Evolutionary conservation across 805 yeast genomes (phyloP).

Genomic region (Candida anglica): DNA sequence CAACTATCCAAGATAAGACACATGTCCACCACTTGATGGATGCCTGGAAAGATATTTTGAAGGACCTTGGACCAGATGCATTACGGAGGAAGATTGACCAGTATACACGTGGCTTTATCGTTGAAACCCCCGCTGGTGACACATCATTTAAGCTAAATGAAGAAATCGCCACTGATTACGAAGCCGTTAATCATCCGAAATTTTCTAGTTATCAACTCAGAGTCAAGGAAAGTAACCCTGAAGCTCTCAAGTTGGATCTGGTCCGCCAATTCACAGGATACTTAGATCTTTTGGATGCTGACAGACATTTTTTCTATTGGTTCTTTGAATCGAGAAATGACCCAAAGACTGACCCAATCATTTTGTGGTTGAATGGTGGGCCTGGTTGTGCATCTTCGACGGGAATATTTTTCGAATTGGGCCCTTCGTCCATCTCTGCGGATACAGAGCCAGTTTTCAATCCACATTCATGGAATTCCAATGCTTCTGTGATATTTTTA

Average conservation of each 20-base stretch:
- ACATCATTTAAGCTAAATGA: no score
- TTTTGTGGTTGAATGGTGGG: conserved; percentile 94
- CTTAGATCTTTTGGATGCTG: conserved; percentile 29
- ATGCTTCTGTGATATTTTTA: conserved; percentile 84
- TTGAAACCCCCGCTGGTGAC: no score
- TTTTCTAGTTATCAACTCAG: conserved; percentile 25
- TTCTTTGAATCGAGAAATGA: conserved; percentile 88
- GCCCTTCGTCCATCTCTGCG: conserved; percentile 73
- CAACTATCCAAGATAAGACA: no score
- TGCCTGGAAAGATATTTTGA: no score
- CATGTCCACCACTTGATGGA: no score
- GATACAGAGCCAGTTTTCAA: conserved; percentile 70
- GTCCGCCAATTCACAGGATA: conserved; percentile 38
- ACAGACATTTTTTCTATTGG: conserved; percentile 89
- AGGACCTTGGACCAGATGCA: no score
- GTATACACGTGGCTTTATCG: no score
- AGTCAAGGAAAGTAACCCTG: conserved; percentile 31
- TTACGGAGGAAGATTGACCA: no score
- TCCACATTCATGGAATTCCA: conserved; percentile 86
- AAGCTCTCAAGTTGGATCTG: conserved; percentile 30
- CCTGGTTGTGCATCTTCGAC: conserved; percentile 94
- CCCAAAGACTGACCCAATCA: conserved; percentile 80
- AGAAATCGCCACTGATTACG: conserved; percentile 2
- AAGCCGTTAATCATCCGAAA: conserved; percentile 8
- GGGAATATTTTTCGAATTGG: conserved; percentile 87